phyloP scores from a whole-genome alignment of 2,329 filamentous ascomycete genomes.

The Colletotrichum karsti region DNA sequence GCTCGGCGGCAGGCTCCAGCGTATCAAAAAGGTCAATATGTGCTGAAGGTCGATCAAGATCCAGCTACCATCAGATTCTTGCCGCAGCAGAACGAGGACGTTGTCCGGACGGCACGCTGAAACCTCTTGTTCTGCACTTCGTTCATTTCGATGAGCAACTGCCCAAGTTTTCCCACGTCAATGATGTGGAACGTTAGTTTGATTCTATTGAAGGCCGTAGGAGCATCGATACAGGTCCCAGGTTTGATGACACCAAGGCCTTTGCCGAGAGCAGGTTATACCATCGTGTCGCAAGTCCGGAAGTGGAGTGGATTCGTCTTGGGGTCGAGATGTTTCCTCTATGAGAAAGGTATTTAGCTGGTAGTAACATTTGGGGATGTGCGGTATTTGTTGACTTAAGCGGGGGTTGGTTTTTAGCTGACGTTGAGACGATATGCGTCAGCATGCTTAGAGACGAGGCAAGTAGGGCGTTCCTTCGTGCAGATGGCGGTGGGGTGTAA shows the following conservation, averaged over 20 bases:
- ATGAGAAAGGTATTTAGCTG: not conserved
- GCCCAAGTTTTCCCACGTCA: not conserved
- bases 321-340: not conserved
- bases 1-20: not conserved
- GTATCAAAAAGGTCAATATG: not conserved
- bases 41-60: not conserved
- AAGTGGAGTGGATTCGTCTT: not conserved
- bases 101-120: not conserved
- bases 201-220: not conserved
- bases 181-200: not conserved
- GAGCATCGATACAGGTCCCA: not conserved
- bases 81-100: not conserved
- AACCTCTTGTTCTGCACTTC: not conserved
- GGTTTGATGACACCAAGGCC: not conserved
- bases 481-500: not conserved
- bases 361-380: not conserved
- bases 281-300: not conserved
- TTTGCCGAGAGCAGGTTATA: not conserved
- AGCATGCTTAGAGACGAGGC: not conserved
- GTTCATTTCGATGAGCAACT: not conserved
- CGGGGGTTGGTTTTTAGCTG: not conserved
- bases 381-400: not conserved
- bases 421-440: not conserved
- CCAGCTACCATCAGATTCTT: not conserved
- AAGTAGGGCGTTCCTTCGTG: not conserved